These are phyloP conservation scores for Gnaphalium uliginosum DNA, from an alignment of 129 eudicot species.

Conservation along the genomic window DNA sequence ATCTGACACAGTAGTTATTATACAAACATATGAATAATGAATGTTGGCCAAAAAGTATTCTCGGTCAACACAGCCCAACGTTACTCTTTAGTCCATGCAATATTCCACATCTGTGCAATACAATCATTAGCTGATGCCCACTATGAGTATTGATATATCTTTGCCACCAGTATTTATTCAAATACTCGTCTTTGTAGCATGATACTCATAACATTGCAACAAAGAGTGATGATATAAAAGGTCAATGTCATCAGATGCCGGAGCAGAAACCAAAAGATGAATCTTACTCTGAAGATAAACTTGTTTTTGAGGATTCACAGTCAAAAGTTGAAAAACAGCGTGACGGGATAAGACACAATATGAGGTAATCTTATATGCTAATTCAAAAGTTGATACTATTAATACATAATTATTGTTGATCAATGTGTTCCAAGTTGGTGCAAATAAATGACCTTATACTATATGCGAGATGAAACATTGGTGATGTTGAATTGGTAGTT, in stretches of 20 bases:
- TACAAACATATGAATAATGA: not conserved
- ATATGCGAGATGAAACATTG: not conserved
- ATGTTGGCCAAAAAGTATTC: not conserved
- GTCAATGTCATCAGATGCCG: constrained; percentile 24
- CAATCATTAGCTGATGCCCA: not conserved
- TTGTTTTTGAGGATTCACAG: constrained; percentile 18
- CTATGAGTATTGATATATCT: not conserved
- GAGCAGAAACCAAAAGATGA: constrained; percentile 26
- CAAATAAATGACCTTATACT: not conserved
- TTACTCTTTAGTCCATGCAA: not conserved
- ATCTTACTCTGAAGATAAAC: constrained; percentile 16
- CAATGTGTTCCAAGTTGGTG: not conserved
- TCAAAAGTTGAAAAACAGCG: constrained; percentile 24
- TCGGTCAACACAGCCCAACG: not conserved
- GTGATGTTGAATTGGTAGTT: not conserved
- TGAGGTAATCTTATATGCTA: constrained; percentile 15
- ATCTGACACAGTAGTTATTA: not conserved
- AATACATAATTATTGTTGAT: not conserved
- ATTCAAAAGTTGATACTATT: constrained; percentile 6
- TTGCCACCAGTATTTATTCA: constrained; percentile 1
- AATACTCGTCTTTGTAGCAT: constrained; percentile 32
- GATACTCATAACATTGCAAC: constrained; percentile 28
- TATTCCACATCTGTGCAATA: not conserved
- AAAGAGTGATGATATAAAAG: constrained; percentile 4
- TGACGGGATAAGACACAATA: constrained; percentile 20